Conservation (phyloP, 352 stramenopile species). For the Globisporangium okanoganense region DNA sequence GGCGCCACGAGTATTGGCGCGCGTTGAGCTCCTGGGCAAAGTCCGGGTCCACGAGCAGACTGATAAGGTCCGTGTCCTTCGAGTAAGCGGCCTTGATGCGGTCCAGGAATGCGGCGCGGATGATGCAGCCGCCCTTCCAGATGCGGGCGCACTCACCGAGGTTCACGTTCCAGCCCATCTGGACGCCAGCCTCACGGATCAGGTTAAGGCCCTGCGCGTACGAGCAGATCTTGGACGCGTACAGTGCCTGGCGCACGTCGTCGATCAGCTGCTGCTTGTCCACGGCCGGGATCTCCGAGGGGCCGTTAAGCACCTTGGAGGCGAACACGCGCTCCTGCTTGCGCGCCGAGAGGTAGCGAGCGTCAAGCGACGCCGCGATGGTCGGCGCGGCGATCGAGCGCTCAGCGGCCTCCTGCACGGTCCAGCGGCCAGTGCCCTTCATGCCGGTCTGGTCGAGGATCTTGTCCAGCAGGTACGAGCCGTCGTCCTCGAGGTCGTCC, state of each 20-base stretch:
- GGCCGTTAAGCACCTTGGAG: conserved; percentile 92
- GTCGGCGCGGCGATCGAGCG: conserved; percentile 94
- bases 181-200: conserved; percentile 92
- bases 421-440: conserved; percentile 98
- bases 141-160: conserved; percentile 96
- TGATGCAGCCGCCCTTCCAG: conserved; percentile 99
- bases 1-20: conserved; percentile 94
- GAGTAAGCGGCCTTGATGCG: conserved; percentile 95
- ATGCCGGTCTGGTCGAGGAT: conserved; percentile 99
- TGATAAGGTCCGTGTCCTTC: conserved; percentile 91
- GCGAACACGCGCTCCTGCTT: conserved; percentile 96
- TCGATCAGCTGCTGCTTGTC: conserved; percentile 95
- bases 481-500: conserved; percentile 90
- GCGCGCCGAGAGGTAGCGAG: conserved; percentile 93
- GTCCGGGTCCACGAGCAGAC: conserved; percentile 96
- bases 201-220: conserved; percentile 97
- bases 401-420: conserved; percentile 94
- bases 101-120: conserved; percentile 96
- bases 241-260: conserved; percentile 96
- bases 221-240: conserved; percentile 98
- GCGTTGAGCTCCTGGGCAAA: conserved; percentile 95
- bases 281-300: conserved; percentile 88
- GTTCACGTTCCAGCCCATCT: conserved; percentile 97
- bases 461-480: conserved; percentile 90
- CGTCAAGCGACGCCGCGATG: conserved; percentile 97